Conservation (phyloP, 305 asterid genomes). For the Fraxinus sp. region DNA sequence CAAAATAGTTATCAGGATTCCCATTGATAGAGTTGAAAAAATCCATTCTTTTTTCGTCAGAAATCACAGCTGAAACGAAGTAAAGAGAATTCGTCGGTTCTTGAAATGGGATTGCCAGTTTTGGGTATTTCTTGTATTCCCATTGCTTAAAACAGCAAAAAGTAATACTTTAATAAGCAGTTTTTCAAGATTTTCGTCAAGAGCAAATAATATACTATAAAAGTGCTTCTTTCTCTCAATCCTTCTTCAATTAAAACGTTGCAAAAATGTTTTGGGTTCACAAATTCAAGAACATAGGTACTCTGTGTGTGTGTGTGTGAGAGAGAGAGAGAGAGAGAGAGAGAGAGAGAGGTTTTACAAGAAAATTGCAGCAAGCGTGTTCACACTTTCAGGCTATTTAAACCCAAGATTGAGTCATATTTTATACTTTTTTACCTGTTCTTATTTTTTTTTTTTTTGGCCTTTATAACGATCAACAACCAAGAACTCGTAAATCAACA, state of each 20-base stretch:
- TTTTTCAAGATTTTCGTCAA: neutral
- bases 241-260: neutral
- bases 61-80: conserved; percentile 25
- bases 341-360: neutral
- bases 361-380: neutral
- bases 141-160: conserved; percentile 20
- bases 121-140: conserved; percentile 13
- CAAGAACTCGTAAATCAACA: too few species aligned
- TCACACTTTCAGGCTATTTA: neutral
- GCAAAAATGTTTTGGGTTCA: neutral
- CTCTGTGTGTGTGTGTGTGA: neutral
- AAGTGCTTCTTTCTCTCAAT: neutral
- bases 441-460: too few species aligned
- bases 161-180: neutral
- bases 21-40: conserved; percentile 41
- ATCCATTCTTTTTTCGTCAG: conserved; percentile 45
- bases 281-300: neutral
- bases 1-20: conserved; percentile 32
- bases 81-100: conserved; percentile 16
- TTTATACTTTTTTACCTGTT: too few species aligned
- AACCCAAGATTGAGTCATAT: neutral
- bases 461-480: too few species aligned
- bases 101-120: conserved; percentile 24
- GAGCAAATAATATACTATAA: neutral
- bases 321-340: neutral